Conservation (phyloP, 768 basidiomycete species). For the Serendipita vermifera region DNA sequence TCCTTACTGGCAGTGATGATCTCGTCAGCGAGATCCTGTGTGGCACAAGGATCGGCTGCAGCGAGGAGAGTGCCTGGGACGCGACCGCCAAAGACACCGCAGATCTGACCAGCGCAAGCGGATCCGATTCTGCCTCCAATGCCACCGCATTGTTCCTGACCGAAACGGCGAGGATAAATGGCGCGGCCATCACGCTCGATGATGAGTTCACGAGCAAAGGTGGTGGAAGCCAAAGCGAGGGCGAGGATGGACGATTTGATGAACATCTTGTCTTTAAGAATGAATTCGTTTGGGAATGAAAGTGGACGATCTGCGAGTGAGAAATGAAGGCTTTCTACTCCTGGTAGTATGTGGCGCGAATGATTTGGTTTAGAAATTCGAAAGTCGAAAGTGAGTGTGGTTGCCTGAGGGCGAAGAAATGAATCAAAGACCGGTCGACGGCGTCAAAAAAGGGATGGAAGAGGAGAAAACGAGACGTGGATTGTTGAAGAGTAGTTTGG, state of each 20-base stretch:
- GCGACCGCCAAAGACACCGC: slow-evolving; percentile 36
- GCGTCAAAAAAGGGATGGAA: no score
- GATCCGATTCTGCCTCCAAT: slow-evolving; percentile 29
- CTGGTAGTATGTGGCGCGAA: background rate
- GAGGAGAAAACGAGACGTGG: background rate
- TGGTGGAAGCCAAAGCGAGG: slow-evolving; percentile 16
- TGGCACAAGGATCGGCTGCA: slow-evolving; percentile 38
- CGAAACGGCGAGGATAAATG: slow-evolving; percentile 43
- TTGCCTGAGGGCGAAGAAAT: background rate
- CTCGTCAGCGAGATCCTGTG: slow-evolving; percentile 44
- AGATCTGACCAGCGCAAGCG: slow-evolving; percentile 39
- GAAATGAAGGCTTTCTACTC: background rate
- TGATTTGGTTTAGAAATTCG: background rate
- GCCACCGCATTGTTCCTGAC: slow-evolving; percentile 37
- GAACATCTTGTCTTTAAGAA: slow-evolving; percentile 9
- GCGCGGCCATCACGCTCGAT: slow-evolving; percentile 35
- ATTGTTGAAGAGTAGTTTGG: background rate
- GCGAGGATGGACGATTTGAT: slow-evolving; percentile 15
- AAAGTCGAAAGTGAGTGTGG: slow-evolving; percentile 1
- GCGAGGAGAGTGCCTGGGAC: slow-evolving; percentile 42
- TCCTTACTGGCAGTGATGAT: slow-evolving; percentile 35
- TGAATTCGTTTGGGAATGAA: background rate
- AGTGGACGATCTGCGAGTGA: background rate
- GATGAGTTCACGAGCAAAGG: slow-evolving; percentile 32
- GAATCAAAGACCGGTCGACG: slow-evolving; percentile 1